Base-by-base conservation (phyloP, 2,329 filamentous ascomycete genomes). In the Coniochaeta sp. region DNA sequence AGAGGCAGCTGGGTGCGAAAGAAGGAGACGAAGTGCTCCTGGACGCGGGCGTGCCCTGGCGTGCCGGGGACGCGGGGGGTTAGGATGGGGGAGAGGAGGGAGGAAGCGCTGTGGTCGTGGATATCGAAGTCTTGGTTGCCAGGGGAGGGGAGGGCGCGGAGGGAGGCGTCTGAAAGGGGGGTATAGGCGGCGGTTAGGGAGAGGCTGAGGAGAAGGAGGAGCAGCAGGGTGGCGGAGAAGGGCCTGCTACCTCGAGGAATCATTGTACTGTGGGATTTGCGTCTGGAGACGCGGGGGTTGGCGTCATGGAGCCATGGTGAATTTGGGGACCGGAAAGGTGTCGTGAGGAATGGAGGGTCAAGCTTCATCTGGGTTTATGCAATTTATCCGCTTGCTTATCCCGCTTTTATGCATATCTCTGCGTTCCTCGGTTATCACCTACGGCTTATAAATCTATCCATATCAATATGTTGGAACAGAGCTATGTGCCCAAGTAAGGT, bases 31-130 rank as follows among this genome's bases (percentile, higher is more conserved):
- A 99, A 90, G 70, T 97, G 92, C 40, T 82, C 77, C 59, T 94
- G 86, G 3, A 88, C 89, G 50, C 77, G 78, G 14, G 71, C 67
- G 13, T 86, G 89, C 26, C 90, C 91, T 1, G 84, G 76, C 1
- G 91, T 95, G 14, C 91, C 94, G 6, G 94, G 89, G 0, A 99
- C 91, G 55, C 94, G 87, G 1, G 94, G 86, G 49, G 87, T 83
- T 51, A 99, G 76, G 61, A 99, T 91, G 1, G 92, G 94, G 3
- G 92, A 80, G 28, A 99, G 81, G 16, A 99, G 77, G 4, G 80
- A 73, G 58, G 91, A 52, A 49, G 40, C 78, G n/a, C n/a, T n/a
- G n/a, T n/a, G n/a, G n/a, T n/a, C n/a, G 54, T 86, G 70, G 59
- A 94, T 89, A 69, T 96, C 82, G 66, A 96, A 92, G 68, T 90